Evolutionary conservation across 495 filamentous ascomycete genomes (phyloP).

Genomic region (Annulohypoxylon stygium): DNA sequence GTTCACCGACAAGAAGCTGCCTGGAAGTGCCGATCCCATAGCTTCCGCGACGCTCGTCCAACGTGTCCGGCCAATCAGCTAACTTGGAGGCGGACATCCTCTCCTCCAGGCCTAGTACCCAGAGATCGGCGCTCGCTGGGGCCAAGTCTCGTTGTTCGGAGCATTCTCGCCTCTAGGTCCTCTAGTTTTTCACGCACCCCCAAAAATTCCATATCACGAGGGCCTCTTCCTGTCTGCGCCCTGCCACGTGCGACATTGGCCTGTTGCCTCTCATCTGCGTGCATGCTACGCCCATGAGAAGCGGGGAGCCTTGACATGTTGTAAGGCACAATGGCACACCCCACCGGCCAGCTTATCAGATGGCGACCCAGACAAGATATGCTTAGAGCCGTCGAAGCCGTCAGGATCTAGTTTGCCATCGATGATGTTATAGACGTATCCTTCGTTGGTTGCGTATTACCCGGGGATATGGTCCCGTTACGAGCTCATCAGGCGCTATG

Average conservation of each 20-base stretch:
- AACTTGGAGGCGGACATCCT: constrained; percentile 17
- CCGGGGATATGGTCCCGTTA: constrained; percentile 12
- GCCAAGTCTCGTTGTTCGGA: constrained; percentile 41
- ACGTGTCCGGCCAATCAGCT: constrained; percentile 38
- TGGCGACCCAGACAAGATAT: constrained; percentile 31
- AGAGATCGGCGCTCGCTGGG: constrained; percentile 45
- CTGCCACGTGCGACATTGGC: constrained; percentile 43
- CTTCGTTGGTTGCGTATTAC: constrained; percentile 21
- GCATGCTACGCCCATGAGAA: constrained; percentile 30
- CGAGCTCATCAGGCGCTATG: constrained; percentile 30
- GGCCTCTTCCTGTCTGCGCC: constrained; percentile 36
- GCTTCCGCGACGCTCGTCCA: constrained; percentile 36
- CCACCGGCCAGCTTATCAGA: constrained; percentile 38
- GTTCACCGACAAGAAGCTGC: constrained; percentile 46
- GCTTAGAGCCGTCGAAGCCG: constrained; percentile 23
- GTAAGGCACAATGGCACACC: constrained; percentile 40
- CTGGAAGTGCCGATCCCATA: constrained; percentile 42
- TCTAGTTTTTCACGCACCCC: constrained; percentile 35
- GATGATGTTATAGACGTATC: constrained; percentile 12
- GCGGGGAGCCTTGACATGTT: constrained; percentile 41
- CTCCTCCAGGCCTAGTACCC: constrained; percentile 39
- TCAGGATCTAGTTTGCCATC: constrained; percentile 23
- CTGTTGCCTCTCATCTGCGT: constrained; percentile 33
- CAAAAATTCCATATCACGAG: constrained; percentile 45
- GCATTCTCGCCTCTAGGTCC: constrained; percentile 47